Evolutionary conservation across 805 yeast species (phyloP).

Genomic region (Candida stauntonica): DNA sequence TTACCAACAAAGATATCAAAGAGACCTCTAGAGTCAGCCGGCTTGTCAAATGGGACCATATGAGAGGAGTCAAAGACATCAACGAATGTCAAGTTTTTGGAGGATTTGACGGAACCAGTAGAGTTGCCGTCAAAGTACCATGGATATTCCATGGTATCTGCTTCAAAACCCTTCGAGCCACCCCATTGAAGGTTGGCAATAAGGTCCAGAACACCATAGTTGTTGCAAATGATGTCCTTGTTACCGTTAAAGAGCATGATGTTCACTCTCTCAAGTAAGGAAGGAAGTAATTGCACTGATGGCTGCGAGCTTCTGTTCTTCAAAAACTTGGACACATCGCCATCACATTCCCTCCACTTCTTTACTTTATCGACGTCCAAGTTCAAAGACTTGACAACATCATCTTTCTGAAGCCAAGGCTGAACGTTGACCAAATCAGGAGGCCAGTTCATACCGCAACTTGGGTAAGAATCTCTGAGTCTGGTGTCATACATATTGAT

Average conservation of each 20-base stretch:
- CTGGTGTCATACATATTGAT: slow-evolving; percentile 80
- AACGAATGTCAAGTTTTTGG: slow-evolving; percentile 72
- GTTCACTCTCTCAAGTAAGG: slow-evolving; percentile 50
- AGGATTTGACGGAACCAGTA: slow-evolving; percentile 46
- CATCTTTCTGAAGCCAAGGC: slow-evolving; percentile 45
- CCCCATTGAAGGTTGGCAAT: slow-evolving; percentile 63
- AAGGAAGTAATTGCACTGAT: slow-evolving; percentile 63
- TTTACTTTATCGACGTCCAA: slow-evolving; percentile 35
- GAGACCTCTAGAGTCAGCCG: slow-evolving; percentile 64
- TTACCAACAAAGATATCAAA: slow-evolving; percentile 44
- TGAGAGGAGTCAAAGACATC: slow-evolving; percentile 77
- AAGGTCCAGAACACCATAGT: slow-evolving; percentile 65
- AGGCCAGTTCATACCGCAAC: slow-evolving; percentile 96
- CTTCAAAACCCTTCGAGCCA: slow-evolving; percentile 39
- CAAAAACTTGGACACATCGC: slow-evolving; percentile 49
- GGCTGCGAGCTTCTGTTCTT: slow-evolving; percentile 52
- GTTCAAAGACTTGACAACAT: slow-evolving; percentile 51
- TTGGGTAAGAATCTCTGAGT: slow-evolving; percentile 66
- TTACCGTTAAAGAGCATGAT: slow-evolving; percentile 82
- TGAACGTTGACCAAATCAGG: slow-evolving; percentile 48
- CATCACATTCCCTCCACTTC: slow-evolving; percentile 77
- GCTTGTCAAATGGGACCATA: slow-evolving; percentile 88
- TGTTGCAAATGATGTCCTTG: slow-evolving; percentile 84
- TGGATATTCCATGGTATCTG: slow-evolving; percentile 23
- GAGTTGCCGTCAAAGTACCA: slow-evolving; percentile 46